A percentile compares a stretch with the other conserved stretches of the same genome.
phyloP scores from a whole-genome alignment of 495 filamentous ascomycete species.

The Penicillium pulvis region DNA sequence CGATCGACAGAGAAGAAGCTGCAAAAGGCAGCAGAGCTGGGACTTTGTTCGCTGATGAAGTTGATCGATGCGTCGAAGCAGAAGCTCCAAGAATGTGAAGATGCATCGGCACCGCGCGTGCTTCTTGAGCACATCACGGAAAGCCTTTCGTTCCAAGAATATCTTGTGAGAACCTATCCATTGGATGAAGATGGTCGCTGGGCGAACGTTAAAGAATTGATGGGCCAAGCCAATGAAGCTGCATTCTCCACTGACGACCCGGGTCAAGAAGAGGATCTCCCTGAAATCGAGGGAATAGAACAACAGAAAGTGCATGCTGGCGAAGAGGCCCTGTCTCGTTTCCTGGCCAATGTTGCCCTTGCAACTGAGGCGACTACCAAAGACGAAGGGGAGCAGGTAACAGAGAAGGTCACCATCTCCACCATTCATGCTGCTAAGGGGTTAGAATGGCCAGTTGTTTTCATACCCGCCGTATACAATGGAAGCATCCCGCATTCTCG shows the following conservation, averaged over 20 bases:
- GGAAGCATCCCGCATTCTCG: constrained; percentile 94
- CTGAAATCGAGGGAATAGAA: constrained; percentile 72
- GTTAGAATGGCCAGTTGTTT: constrained; percentile 96
- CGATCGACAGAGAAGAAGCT: constrained; percentile 67
- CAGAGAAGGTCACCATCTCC: constrained; percentile 81
- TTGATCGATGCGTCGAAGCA: constrained; percentile 62
- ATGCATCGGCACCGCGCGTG: constrained; percentile 60
- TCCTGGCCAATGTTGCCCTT: constrained; percentile 87
- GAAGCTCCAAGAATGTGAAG: constrained; percentile 55
- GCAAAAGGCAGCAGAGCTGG: constrained; percentile 66
- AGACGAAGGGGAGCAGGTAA: constrained; percentile 47
- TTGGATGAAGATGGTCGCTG: constrained; percentile 81
- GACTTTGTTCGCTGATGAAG: constrained; percentile 59
- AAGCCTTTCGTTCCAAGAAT: constrained; percentile 71
- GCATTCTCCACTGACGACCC: constrained; percentile 31
- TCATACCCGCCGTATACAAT: constrained; percentile 87
- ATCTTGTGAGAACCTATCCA: constrained; percentile 67
- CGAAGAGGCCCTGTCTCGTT: constrained; percentile 71
- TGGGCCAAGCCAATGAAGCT: constrained; percentile 73
- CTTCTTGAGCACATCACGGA: constrained; percentile 74
- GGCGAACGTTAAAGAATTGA: constrained; percentile 90
- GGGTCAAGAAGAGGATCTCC: constrained; percentile 67
- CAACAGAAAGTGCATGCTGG: constrained; percentile 61
- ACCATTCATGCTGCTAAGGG: constrained; percentile 98
- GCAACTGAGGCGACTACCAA: constrained; percentile 70